Evolutionary conservation across 805 yeast genomes (phyloP).

Genomic region (Pichia occidentalis): DNA sequence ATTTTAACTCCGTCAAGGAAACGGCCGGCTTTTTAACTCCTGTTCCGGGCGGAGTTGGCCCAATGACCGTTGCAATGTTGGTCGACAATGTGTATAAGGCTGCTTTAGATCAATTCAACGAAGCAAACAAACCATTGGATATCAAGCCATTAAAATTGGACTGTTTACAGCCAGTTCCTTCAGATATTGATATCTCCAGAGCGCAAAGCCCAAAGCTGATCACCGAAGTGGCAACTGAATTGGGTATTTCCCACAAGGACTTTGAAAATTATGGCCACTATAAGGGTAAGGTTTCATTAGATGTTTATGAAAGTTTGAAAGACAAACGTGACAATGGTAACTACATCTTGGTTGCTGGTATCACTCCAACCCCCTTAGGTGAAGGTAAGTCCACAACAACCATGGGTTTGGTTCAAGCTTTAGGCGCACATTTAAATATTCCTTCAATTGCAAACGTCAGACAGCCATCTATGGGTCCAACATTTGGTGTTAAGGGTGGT

Average conservation of each 20-base stretch:
- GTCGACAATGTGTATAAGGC: slow-evolving; percentile 65
- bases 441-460: slow-evolving; percentile 75
- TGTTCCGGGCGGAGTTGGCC: slow-evolving; percentile 90
- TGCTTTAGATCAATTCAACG: slow-evolving; percentile 41
- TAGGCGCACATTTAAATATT: slow-evolving; percentile 66
- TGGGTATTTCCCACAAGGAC: slow-evolving; percentile 61
- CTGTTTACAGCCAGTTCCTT: slow-evolving; percentile 64
- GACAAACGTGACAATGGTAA: slow-evolving; percentile 56
- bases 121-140: slow-evolving; percentile 28
- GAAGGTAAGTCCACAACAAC: slow-evolving; percentile 85
- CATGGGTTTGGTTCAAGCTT: slow-evolving; percentile 74
- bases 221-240: slow-evolving; percentile 59
- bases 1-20: slow-evolving; percentile 47
- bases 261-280: slow-evolving; percentile 69
- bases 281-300: slow-evolving; percentile 69
- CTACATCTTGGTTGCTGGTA: slow-evolving; percentile 73
- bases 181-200: slow-evolving; percentile 73
- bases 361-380: slow-evolving; percentile 81
- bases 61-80: slow-evolving; percentile 84
- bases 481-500: slow-evolving; percentile 85
- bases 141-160: slow-evolving; percentile 52
- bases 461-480: slow-evolving; percentile 87
- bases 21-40: slow-evolving; percentile 70
- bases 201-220: slow-evolving; percentile 69
- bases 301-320: slow-evolving; percentile 55